Evolutionary conservation across 2,329 filamentous ascomycete species (phyloP), one percentile per base, ranked within the genome.

Genomic region (Aspergillus sojae): DNA sequence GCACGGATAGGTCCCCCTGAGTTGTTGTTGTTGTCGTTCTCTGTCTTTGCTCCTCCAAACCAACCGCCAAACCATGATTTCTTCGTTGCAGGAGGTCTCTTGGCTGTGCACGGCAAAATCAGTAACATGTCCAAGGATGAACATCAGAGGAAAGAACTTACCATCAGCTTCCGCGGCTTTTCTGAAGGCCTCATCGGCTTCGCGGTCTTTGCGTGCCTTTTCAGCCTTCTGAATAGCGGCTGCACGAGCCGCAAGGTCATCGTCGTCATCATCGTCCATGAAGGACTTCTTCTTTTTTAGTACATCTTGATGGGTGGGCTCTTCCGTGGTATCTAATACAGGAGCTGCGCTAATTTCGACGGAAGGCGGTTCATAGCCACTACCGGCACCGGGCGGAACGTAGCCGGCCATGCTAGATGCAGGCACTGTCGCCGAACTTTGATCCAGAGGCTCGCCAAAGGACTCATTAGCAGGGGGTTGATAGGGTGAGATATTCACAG

Each of bases 121-220:
- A 89, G 87, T 86, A 79, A 57, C 36, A 62, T 28, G 7, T 7
- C 16, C 36, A 57, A 30, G 26, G 32, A 16, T 61, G 58, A 7
- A 43, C 23, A 32, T 14, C 7, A 21, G 19, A 14, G 21, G 21
- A 58, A 5, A 61, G 5, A 19, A 68, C 80, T 74, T 80, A 84
- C 83, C 86, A 77, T 89, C 86, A 64, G 84, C 85, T 80, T 88
- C 93, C 0, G 93, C 94, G 30, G 92, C 92, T 76, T 90, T 93
- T 61, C 89, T 87, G 82, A 97, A 92, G 75, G 93, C 89, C 71
- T 96, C 94, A 62, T 93, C 90, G 55, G 94, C 93, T 76, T 93
- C 91, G 28, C 87, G 85, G 71, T 96, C 92, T 71, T 88, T 89
- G 14, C 91, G 89, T 45, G 85, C 80, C 75, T 90, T 85, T 75